These are phyloP conservation scores for Circinella umbellata DNA, from an alignment of 371 early-diverging fungal genomes.

Conservation along the genomic window DNA sequence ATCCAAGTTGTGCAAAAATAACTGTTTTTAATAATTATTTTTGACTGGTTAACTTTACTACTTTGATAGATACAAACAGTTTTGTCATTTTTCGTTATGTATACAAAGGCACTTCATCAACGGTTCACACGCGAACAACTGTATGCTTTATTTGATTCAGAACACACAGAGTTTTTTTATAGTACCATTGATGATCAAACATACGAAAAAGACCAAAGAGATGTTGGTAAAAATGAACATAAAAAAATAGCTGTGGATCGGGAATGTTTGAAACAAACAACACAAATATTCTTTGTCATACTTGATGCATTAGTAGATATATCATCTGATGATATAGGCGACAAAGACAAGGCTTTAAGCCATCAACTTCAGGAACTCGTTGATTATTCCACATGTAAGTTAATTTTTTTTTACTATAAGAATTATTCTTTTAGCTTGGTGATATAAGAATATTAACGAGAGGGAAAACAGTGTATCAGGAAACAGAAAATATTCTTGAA, in stretches of 20 bases:
- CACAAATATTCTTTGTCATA: constrained; percentile 11
- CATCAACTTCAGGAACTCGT: background rate
- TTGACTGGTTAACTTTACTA: background rate
- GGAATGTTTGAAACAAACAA: constrained; percentile 20
- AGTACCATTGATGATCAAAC: background rate
- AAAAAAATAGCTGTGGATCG: constrained; percentile 18
- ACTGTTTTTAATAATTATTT: background rate
- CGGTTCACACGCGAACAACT: constrained; percentile 1
- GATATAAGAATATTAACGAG: background rate
- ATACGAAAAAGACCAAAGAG: background rate
- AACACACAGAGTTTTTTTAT: constrained; percentile 26
- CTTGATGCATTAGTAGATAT: background rate
- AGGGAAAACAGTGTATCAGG: background rate
- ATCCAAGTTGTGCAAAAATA: too few species aligned
- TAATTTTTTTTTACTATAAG: background rate
- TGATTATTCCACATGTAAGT: background rate
- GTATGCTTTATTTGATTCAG: background rate
- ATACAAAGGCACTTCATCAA: background rate
- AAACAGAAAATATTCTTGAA: constrained; percentile 13
- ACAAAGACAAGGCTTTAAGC: background rate
- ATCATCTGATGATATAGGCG: background rate
- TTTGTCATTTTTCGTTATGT: background rate
- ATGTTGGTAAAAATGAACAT: too few species aligned
- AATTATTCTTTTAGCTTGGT: background rate
- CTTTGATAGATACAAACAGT: background rate